Evolutionary conservation across 495 filamentous ascomycete genomes (phyloP).

Genomic region (Filosporella fistucella): DNA sequence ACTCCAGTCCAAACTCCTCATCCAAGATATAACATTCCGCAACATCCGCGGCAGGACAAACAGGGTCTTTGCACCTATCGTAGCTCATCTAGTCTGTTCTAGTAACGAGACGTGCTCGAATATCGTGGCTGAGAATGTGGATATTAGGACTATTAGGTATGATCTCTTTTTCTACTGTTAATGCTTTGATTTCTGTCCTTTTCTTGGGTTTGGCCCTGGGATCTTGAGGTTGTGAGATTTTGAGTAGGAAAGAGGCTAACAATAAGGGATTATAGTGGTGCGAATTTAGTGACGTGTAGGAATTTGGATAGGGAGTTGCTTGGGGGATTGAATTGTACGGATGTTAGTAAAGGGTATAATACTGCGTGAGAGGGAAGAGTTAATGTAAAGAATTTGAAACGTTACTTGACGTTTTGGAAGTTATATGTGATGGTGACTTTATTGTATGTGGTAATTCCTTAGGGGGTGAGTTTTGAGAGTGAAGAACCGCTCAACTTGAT

Average conservation of each 20-base stretch:
- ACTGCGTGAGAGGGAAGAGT: not conserved
- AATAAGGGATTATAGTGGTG: constrained; percentile 22
- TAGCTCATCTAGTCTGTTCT: constrained; percentile 51
- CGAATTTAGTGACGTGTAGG: constrained; percentile 43
- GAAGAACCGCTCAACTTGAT: no score
- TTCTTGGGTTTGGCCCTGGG: not conserved
- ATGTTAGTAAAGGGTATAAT: constrained; percentile 4
- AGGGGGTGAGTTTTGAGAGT: no score
- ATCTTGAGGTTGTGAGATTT: not conserved
- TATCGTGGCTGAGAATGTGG: constrained; percentile 42
- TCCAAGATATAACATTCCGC: constrained; percentile 30
- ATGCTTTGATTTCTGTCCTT: not conserved
- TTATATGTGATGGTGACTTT: no score
- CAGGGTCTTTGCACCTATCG: constrained; percentile 38
- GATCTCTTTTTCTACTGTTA: not conserved
- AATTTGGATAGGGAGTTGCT: constrained; percentile 41
- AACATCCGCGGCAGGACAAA: constrained; percentile 50
- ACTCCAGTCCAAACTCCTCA: constrained; percentile 23
- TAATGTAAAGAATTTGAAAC: no score
- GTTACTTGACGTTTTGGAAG: no score
- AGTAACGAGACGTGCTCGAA: constrained; percentile 44
- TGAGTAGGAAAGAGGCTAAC: not conserved
- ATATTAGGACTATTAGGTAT: constrained; percentile 38
- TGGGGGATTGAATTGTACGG: constrained; percentile 18
- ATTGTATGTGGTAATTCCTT: no score